Evolutionary conservation across 73 alveolate genomes (phyloP).

Genomic region (Paraurostyla sp.): DNA sequence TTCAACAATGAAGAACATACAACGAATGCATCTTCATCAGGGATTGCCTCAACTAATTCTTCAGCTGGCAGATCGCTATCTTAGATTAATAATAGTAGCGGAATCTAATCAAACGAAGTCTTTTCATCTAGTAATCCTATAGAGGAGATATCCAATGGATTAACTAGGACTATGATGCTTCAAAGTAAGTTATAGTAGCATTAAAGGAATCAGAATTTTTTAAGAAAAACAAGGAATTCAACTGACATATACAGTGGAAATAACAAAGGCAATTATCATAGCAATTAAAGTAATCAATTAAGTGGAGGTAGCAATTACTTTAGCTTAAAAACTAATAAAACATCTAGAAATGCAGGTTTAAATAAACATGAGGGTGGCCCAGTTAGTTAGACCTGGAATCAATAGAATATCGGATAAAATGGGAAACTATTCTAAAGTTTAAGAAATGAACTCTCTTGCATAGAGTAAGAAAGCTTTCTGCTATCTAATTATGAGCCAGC

Average conservation of each 20-base stretch:
- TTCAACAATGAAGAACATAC: too few species aligned
- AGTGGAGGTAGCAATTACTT: neutral
- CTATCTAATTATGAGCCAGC: constrained; percentile 71
- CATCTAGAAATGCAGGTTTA: neutral
- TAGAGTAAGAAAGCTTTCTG: constrained; percentile 39
- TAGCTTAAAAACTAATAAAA: constrained; percentile 25
- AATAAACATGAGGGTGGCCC: neutral
- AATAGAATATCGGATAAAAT: neutral
- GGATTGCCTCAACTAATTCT: too few species aligned
- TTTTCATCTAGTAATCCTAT: neutral
- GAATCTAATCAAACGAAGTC: neutral
- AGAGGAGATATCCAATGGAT: neutral
- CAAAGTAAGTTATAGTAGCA: constrained; percentile 20
- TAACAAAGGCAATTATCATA: neutral
- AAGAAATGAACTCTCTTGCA: constrained; percentile 47
- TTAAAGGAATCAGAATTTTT: neutral
- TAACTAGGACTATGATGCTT: neutral
- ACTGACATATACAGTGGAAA: constrained; percentile 28
- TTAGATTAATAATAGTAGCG: neutral
- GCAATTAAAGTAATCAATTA: neutral
- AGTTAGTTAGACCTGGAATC: neutral
- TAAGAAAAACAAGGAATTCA: constrained; percentile 41
- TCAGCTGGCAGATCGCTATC: neutral
- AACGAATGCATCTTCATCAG: too few species aligned
- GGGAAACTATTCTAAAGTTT: constrained; percentile 45